phyloP scores from a whole-genome alignment of 176 grass and related monocot genomes.

The Musa troglodytarum region DNA sequence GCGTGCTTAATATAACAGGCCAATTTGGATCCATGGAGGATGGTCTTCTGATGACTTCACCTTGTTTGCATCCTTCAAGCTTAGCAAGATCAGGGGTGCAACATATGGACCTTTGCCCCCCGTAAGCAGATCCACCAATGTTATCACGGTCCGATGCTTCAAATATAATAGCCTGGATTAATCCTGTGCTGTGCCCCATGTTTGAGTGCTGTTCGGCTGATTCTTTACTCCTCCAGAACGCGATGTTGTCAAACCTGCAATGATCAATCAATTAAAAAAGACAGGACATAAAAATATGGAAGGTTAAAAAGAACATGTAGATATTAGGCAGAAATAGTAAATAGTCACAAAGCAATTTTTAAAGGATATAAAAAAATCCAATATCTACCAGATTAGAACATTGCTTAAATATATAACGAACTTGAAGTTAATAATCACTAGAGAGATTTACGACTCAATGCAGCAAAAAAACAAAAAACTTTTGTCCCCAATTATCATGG shows the following conservation, averaged over 20 bases:
- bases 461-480: neutral
- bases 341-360: neutral
- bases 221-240: conserved; percentile 71
- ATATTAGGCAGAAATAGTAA: neutral
- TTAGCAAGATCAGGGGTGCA: conserved; percentile 97
- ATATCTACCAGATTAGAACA: neutral
- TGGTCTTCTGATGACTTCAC: conserved; percentile 74
- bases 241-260: conserved; percentile 71
- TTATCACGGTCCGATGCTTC: conserved; percentile 89
- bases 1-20: conserved; percentile 60
- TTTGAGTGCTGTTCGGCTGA: conserved; percentile 57
- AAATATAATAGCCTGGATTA: conserved; percentile 87
- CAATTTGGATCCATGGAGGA: conserved; percentile 70
- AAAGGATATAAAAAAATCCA: neutral
- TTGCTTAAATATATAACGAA: neutral
- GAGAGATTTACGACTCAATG: neutral
- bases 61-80: conserved; percentile 88
- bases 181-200: conserved; percentile 82
- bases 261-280: neutral
- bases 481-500: neutral
- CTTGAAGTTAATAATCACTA: neutral
- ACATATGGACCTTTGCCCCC: conserved; percentile 94
- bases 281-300: neutral
- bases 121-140: conserved; percentile 96
- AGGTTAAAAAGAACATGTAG: neutral